Evolutionary conservation across 1,284 basidiomycete genomes (phyloP).

Genomic region (Heliocybe sulcata): DNA sequence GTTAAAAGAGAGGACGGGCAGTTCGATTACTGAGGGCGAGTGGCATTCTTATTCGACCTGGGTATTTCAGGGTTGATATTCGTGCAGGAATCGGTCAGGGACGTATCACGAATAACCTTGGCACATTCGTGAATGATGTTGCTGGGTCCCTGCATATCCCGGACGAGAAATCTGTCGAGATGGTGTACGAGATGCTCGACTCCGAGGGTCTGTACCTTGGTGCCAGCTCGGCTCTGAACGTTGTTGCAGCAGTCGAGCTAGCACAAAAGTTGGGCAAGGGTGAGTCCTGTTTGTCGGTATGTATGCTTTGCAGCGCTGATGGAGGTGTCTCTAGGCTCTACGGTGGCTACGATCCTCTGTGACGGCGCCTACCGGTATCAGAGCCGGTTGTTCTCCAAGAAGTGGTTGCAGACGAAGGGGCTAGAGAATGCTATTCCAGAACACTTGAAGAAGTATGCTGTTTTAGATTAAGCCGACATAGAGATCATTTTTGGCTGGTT

Average conservation of each 20-base stretch:
- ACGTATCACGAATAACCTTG: slow-evolving; percentile 92
- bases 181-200: slow-evolving; percentile 92
- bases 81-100: slow-evolving; percentile 90
- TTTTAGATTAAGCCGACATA: slow-evolving; percentile 69
- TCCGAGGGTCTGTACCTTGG: slow-evolving; percentile 94
- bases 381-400: slow-evolving; percentile 90
- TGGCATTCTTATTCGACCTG: background rate
- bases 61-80: background rate
- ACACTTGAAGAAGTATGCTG: slow-evolving; percentile 85
- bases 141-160: slow-evolving; percentile 83
- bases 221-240: slow-evolving; percentile 94
- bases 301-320: no score
- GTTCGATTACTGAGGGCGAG: slow-evolving; percentile 94
- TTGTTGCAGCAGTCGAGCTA: slow-evolving; percentile 88
- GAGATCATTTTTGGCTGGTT: no score
- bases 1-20: slow-evolving; percentile 74
- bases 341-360: slow-evolving; percentile 85
- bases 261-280: slow-evolving; percentile 82
- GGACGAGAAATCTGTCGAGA: slow-evolving; percentile 86
- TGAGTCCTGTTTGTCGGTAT: slow-evolving; percentile 21
- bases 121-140: slow-evolving; percentile 75
- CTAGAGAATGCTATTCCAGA: slow-evolving; percentile 79
- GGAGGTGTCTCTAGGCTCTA: slow-evolving; percentile 65
- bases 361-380: slow-evolving; percentile 98
- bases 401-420: slow-evolving; percentile 86